Evolutionary conservation across 257 asterid species (phyloP).

Genomic region (Avicennia marina): DNA sequence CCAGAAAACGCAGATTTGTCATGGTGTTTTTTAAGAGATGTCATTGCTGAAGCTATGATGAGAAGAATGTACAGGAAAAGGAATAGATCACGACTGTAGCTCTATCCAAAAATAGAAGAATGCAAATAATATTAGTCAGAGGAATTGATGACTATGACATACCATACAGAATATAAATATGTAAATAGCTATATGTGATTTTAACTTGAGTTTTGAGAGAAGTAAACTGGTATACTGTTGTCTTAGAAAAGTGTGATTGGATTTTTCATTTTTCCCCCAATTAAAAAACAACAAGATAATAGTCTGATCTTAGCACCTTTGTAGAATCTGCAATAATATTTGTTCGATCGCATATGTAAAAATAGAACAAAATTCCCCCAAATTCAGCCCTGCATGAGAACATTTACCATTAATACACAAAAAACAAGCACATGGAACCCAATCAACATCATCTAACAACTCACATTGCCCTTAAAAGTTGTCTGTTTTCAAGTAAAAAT

Average conservation of each 20-base stretch:
- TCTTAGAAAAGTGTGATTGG: no score
- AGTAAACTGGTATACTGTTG: not conserved
- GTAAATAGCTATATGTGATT: no score
- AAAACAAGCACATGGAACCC: constrained; percentile 6
- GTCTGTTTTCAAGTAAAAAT: constrained; percentile 50
- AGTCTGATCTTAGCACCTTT: constrained; percentile 48
- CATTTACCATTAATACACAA: constrained; percentile 15
- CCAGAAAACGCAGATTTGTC: constrained; percentile 94
- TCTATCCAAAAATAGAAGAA: constrained; percentile 48
- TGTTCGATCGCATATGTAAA: constrained; percentile 90
- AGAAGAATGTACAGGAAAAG: constrained; percentile 80
- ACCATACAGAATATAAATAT: constrained; percentile 9
- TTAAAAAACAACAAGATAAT: no score
- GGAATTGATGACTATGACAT: not conserved
- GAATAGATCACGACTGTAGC: constrained; percentile 93
- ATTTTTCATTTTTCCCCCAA: no score
- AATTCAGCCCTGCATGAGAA: constrained; percentile 76
- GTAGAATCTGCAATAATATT: constrained; percentile 72
- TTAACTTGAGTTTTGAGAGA: constrained; percentile 5
- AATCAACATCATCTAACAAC: constrained; percentile 16
- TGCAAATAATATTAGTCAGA: constrained; percentile 19
- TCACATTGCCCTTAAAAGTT: constrained; percentile 51
- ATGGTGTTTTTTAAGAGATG: constrained; percentile 90
- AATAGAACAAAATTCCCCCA: constrained; percentile 76
- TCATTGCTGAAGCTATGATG: constrained; percentile 81